phyloP scores from a whole-genome alignment of 1,284 basidiomycete genomes.

The Uromyces viciae-fabae region DNA sequence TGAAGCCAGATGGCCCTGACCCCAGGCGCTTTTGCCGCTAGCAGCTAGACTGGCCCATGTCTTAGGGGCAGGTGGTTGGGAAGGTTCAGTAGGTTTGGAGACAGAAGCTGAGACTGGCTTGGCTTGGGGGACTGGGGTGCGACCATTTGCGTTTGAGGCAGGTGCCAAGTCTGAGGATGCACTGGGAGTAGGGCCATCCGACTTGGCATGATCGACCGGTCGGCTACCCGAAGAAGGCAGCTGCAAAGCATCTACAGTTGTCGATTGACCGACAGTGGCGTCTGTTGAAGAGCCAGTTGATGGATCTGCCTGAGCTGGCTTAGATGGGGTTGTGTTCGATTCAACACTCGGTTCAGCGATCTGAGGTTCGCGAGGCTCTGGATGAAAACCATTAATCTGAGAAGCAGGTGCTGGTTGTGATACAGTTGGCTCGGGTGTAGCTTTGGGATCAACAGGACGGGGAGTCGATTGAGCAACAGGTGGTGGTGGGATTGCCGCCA shows the following conservation, averaged over 20 bases:
- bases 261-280: slow-evolving; percentile 55
- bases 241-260: slow-evolving; percentile 51
- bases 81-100: slow-evolving; percentile 57
- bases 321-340: slow-evolving; percentile 15
- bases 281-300: slow-evolving; percentile 53
- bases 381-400: slow-evolving; percentile 41
- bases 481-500: background rate
- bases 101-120: slow-evolving; percentile 52
- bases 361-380: slow-evolving; percentile 25
- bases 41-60: slow-evolving; percentile 90
- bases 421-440: background rate
- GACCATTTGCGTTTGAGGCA: slow-evolving; percentile 46
- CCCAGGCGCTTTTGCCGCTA: slow-evolving; percentile 72
- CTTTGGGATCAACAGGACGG: background rate
- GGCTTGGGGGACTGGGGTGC: slow-evolving; percentile 52
- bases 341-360: slow-evolving; percentile 16
- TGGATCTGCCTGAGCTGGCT: background rate
- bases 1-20: slow-evolving; percentile 68
- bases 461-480: slow-evolving; percentile 5
- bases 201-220: slow-evolving; percentile 10
- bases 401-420: slow-evolving; percentile 2
- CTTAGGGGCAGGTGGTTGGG: slow-evolving; percentile 65
- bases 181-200: slow-evolving; percentile 5
- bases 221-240: slow-evolving; percentile 50
- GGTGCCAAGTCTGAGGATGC: slow-evolving; percentile 50